A percentile compares a stretch with the other conserved stretches of the same genome.
Conservation (phyloP, 1,284 basidiomycete genomes). For the Fomitopsis schrenkii region DNA sequence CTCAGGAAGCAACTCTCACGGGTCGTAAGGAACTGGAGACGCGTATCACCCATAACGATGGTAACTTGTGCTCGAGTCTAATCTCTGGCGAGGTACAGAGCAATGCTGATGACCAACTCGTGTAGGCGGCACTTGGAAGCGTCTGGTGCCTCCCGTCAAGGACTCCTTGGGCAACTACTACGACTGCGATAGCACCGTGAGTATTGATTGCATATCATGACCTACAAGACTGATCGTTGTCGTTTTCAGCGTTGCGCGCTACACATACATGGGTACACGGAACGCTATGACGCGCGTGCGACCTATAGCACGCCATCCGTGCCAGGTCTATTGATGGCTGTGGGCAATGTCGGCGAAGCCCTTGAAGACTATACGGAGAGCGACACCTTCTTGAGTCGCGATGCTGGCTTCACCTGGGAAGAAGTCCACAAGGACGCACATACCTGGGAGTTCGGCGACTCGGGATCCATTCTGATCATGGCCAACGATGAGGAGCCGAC, state of each 20-base stretch:
- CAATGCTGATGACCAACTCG: background rate
- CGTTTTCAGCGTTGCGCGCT: slow-evolving; percentile 69
- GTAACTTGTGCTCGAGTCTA: slow-evolving; percentile 31
- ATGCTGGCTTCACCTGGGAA: slow-evolving; percentile 97
- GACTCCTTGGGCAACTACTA: slow-evolving; percentile 83
- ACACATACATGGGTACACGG: slow-evolving; percentile 95
- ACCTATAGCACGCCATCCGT: slow-evolving; percentile 93
- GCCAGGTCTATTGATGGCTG: slow-evolving; percentile 91
- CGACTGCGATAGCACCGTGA: slow-evolving; percentile 67
- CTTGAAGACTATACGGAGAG: slow-evolving; percentile 82
- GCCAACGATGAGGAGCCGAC: slow-evolving; percentile 94
- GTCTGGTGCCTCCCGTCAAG: slow-evolving; percentile 65
- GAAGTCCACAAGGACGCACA: slow-evolving; percentile 98
- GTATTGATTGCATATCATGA: slow-evolving; percentile 18
- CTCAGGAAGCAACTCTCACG: slow-evolving; percentile 70
- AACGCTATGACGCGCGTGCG: slow-evolving; percentile 83
- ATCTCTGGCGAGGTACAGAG: background rate
- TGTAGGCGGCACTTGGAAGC: slow-evolving; percentile 83
- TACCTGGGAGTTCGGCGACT: slow-evolving; percentile 98
- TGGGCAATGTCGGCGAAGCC: slow-evolving; percentile 92
- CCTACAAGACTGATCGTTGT: background rate
- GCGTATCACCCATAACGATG: slow-evolving; percentile 96
- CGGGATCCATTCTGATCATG: slow-evolving; percentile 89
- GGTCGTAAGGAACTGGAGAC: slow-evolving; percentile 80
- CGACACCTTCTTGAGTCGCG: slow-evolving; percentile 95